Evolutionary conservation across 2,329 filamentous ascomycete species (phyloP), one percentile per base, ranked within the genome.

Genomic region (Ophiocordyceps camponoti-rufipedis): DNA sequence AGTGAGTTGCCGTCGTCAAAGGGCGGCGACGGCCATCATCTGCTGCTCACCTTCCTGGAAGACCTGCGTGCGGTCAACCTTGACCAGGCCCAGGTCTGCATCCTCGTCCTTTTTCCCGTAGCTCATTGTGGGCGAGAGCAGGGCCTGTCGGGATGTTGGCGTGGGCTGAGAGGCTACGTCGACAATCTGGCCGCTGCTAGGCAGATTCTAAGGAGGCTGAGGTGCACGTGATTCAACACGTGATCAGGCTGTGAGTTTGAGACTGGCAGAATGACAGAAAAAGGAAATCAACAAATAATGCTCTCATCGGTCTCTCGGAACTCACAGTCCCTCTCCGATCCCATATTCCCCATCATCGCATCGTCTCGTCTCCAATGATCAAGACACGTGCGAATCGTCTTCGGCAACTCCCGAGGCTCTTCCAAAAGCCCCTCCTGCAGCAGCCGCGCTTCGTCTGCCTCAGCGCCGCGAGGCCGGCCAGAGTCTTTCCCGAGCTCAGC

Each of bases 71-170:
- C 93, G 82, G 70, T 98, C 91, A 58, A 96, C 86, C 75, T 89
- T 94, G 73, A 96, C 83, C 71, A 96, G 76, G 61, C 84, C 82
- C 63, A 82, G 78, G 63, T 95, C 89, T 61, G 82, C 85, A 72
- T 98, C 91, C 75, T 96, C 91, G 67, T 98, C 89, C 74, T 94
- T 96, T 72, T 98, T 98, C 72, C 89, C 82, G 77, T 91, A 94
- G 69, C 83, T 91, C 88, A 94, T 94, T 60, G 55, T 78, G 69
- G 67, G 68, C 66, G 58, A 56, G 55, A 57, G 23, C 23, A 55
- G 56, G 54, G 56, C 52, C 40, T 46, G 47, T 51, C 52, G 54
- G 52, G 53, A 54, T 23, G 39, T 19, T 19, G 39, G 12, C 16
- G 16, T 41, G 9, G 39, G 54, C 55, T 52, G 52, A 55, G 52